Conservation (phyloP, 441 rosid genomes). For the Pelargonium citronellum region DNA sequence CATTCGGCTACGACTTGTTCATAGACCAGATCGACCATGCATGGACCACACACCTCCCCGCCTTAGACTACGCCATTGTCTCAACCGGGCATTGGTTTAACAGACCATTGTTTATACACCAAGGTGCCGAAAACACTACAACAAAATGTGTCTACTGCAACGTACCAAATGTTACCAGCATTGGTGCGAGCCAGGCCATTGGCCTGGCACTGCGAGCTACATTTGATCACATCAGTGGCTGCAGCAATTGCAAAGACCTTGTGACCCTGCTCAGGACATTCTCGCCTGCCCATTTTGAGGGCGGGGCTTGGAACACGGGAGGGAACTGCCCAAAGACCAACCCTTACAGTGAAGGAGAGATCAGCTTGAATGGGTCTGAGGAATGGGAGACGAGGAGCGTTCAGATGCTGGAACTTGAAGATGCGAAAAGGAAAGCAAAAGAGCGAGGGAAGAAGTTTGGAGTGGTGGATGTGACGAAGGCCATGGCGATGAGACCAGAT, state of each 20-base stretch:
- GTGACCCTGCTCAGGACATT: slow-evolving; percentile 60
- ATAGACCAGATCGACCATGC: slow-evolving; percentile 39
- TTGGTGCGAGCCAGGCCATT: slow-evolving; percentile 35
- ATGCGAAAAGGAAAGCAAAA: slow-evolving; percentile 17
- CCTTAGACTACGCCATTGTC: slow-evolving; percentile 49
- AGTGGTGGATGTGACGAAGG: slow-evolving; percentile 54
- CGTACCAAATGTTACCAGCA: slow-evolving; percentile 39
- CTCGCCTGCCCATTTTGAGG: slow-evolving; percentile 82
- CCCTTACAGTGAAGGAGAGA: slow-evolving; percentile 34
- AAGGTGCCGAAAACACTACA: slow-evolving; percentile 21
- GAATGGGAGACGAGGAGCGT: slow-evolving; percentile 46
- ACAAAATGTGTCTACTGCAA: slow-evolving; percentile 65
- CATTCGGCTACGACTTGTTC: slow-evolving; percentile 45
- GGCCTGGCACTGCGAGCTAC: slow-evolving; percentile 40
- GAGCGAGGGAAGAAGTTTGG: slow-evolving; percentile 36
- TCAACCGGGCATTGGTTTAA: slow-evolving; percentile 83
- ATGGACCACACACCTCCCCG: slow-evolving; percentile 45
- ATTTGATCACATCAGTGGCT: slow-evolving; percentile 31
- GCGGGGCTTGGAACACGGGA: slow-evolving; percentile 71
- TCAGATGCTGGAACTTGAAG: slow-evolving; percentile 46
- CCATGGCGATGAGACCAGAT: slow-evolving; percentile 75
- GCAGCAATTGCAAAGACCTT: slow-evolving; percentile 32
- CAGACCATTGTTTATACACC: slow-evolving; percentile 49
- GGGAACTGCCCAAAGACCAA: slow-evolving; percentile 55
- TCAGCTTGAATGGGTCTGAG: slow-evolving; percentile 11